A percentile compares a stretch with the other conserved stretches of the same genome.
Evolutionary conservation across 129 eudicot genomes (phyloP).

Genomic region (Escallonia herrerae): DNA sequence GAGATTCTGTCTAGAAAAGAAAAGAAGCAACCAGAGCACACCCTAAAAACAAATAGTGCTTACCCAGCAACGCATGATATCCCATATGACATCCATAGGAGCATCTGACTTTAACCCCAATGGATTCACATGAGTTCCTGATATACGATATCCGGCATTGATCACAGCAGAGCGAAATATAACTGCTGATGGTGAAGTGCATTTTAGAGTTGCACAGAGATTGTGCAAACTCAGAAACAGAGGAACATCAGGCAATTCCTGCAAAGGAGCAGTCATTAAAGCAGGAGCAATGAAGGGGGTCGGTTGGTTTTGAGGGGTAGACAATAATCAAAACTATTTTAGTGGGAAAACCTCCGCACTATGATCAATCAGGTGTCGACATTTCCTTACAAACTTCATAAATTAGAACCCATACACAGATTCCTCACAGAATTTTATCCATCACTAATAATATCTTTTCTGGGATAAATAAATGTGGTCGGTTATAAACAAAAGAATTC

Average conservation of each 20-base stretch:
- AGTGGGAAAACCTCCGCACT: too few species aligned
- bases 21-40: conserved; percentile 7
- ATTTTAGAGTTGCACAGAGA: conserved; percentile 87
- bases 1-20: not conserved
- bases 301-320: too few species aligned
- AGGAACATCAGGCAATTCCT: conserved; percentile 96
- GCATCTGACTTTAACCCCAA: conserved; percentile 94
- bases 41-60: not conserved
- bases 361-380: too few species aligned
- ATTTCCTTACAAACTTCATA: too few species aligned
- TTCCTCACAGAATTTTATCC: too few species aligned
- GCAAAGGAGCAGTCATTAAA: conserved; percentile 9
- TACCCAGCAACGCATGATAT: conserved; percentile 99
- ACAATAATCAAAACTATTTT: too few species aligned
- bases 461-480: too few species aligned
- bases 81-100: conserved; percentile 97
- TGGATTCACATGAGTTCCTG: conserved; percentile 93
- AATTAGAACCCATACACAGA: too few species aligned
- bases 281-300: too few species aligned
- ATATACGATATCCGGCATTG: conserved; percentile 94
- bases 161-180: conserved; percentile 94
- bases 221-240: conserved; percentile 90
- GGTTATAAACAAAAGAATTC: too few species aligned
- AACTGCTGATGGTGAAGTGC: conserved; percentile 94
- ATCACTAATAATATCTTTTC: too few species aligned